Evolutionary conservation across 2,329 filamentous ascomycete species (phyloP).

Genomic region (Calonectria montana): DNA sequence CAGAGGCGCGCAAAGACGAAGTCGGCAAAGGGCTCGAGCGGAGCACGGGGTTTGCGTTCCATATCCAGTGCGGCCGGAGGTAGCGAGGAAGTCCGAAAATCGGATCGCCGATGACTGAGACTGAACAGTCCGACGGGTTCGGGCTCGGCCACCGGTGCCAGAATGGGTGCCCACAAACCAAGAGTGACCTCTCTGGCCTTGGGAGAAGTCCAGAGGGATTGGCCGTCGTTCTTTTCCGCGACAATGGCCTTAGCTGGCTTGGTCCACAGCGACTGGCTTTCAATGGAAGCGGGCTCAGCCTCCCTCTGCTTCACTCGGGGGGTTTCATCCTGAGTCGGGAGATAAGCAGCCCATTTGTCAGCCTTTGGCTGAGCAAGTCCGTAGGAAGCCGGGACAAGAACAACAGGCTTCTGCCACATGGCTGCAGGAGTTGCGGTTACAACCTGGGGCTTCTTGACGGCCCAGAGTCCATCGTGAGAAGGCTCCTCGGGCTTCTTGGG

Average conservation of each 20-base stretch:
- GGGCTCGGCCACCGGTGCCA: conserved; percentile 23
- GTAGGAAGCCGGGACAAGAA: conserved; percentile 31
- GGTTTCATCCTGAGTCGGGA: conserved; percentile 34
- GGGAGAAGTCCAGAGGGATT: conserved; percentile 36
- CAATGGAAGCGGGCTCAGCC: conserved; percentile 31
- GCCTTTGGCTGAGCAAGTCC: conserved; percentile 48
- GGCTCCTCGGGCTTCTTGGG: conserved; percentile 30
- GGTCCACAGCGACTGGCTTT: conserved; percentile 40
- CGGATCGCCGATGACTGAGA: conserved; percentile 39
- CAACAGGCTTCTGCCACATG: conserved; percentile 38
- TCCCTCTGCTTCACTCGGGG: conserved; percentile 40
- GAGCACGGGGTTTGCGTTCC: conserved; percentile 32
- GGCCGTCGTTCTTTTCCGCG: conserved; percentile 24
- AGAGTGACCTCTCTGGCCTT: conserved; percentile 33
- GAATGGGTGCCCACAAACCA: conserved; percentile 38
- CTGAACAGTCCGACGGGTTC: conserved; percentile 40
- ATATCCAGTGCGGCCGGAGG: conserved; percentile 38
- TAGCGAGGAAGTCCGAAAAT: conserved; percentile 37
- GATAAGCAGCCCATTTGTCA: conserved; percentile 40
- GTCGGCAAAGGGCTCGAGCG: conserved; percentile 34
- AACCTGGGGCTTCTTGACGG: conserved; percentile 25
- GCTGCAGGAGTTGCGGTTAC: conserved; percentile 21
- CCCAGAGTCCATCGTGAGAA: conserved; percentile 38
- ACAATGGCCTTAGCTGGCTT: conserved; percentile 25
- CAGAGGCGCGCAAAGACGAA: conserved; percentile 37